A percentile compares a stretch with the other conserved stretches of the same genome.
These are phyloP conservation scores for Debaryomyces sp. DNA, from an alignment of 1,139 yeast genomes.

Conservation along the genomic window DNA sequence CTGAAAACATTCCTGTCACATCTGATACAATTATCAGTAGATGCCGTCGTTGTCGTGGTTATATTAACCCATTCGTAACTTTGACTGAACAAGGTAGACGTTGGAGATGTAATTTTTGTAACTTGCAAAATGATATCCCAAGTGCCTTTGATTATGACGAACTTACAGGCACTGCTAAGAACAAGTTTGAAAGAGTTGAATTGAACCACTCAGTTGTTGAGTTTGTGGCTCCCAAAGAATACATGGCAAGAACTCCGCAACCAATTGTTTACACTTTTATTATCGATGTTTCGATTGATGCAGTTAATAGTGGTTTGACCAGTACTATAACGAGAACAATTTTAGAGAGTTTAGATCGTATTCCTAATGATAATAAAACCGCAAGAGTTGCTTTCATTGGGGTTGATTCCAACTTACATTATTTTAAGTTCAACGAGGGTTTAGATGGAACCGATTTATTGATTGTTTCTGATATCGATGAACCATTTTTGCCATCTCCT, in stretches of 20 bases:
- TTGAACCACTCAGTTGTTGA: constrained; percentile 87
- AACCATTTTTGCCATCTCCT: constrained; percentile 90
- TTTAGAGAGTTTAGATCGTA: constrained; percentile 80
- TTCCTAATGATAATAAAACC: constrained; percentile 84
- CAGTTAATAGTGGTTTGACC: constrained; percentile 80
- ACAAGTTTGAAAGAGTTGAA: constrained; percentile 79
- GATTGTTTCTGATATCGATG: constrained; percentile 88
- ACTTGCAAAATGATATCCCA: constrained; percentile 87
- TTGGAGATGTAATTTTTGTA: constrained; percentile 97
- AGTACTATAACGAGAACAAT: constrained; percentile 89
- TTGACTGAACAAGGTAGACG: constrained; percentile 80
- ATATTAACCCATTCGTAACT: constrained; percentile 87
- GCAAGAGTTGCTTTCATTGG: constrained; percentile 86
- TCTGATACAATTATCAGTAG: constrained; percentile 80
- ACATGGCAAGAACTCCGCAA: constrained; percentile 93
- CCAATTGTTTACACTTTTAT: constrained; percentile 88
- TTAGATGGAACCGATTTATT: constrained; percentile 69
- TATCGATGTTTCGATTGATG: constrained; percentile 81
- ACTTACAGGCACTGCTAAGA: constrained; percentile 53
- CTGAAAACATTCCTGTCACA: constrained; percentile 73
- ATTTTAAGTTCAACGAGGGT: constrained; percentile 67
- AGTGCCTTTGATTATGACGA: constrained; percentile 75
- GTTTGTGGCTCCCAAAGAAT: constrained; percentile 92
- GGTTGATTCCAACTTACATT: constrained; percentile 85
- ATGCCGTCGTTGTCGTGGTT: constrained; percentile 96